Evolutionary conservation across 1,139 yeast genomes (phyloP).

Genomic region (Hyphopichia wangnamkhiaoensis): DNA sequence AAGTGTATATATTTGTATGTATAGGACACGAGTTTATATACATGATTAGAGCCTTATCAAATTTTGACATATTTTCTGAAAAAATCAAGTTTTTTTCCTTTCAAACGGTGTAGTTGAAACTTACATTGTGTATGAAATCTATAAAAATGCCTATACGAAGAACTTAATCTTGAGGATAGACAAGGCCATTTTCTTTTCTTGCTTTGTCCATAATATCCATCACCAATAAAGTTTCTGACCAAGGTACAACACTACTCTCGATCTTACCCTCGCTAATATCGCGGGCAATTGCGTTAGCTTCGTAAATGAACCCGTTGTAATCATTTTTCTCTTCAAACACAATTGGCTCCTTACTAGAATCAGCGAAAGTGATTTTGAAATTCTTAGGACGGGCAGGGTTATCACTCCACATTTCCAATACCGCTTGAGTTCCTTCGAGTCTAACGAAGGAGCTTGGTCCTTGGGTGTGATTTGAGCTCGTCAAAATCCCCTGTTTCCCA

Average conservation of each 20-base stretch:
- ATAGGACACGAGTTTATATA: no score
- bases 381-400: slow-evolving; percentile 37
- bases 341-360: slow-evolving; percentile 17
- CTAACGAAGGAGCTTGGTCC: slow-evolving; percentile 33
- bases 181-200: slow-evolving; percentile 41
- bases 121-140: no score
- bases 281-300: slow-evolving; percentile 52
- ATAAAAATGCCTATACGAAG: no score
- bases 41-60: no score
- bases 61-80: no score
- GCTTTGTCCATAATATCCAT: slow-evolving; percentile 47
- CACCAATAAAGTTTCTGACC: slow-evolving; percentile 44
- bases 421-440: slow-evolving; percentile 43
- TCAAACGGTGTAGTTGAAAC: no score
- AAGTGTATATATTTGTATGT: no score
- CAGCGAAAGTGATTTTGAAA: slow-evolving; percentile 28
- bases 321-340: slow-evolving; percentile 31
- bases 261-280: slow-evolving; percentile 37
- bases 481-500: slow-evolving; percentile 39
- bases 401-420: slow-evolving; percentile 32
- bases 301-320: slow-evolving; percentile 49
- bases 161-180: slow-evolving; percentile 37
- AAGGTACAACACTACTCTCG: slow-evolving; percentile 39
- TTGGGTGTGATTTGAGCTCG: slow-evolving; percentile 30
- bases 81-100: no score